Evolutionary conservation across 371 early-diverging fungal species (phyloP).

Genomic region (Mortierella sp.): DNA sequence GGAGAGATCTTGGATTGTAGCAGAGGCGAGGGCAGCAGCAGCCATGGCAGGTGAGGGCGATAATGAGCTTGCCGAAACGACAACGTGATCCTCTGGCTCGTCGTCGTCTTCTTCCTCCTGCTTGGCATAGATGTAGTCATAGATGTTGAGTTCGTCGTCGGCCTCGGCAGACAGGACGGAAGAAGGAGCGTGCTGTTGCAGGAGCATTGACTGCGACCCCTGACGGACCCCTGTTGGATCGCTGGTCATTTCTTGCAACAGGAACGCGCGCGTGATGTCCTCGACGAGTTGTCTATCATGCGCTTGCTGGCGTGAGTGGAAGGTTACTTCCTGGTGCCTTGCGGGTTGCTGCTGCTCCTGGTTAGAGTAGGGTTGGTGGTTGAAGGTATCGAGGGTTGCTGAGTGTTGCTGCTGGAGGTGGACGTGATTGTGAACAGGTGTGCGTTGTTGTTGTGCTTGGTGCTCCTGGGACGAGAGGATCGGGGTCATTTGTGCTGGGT

Average conservation of each 20-base stretch:
- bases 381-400: background rate
- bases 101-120: conserved; percentile 51
- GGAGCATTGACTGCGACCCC: conserved; percentile 13
- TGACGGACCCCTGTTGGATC: conserved; percentile 27
- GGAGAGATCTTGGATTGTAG: conserved; percentile 10
- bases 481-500: conserved; percentile 1
- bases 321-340: background rate
- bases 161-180: background rate
- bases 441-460: background rate
- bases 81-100: conserved; percentile 31
- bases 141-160: conserved; percentile 52
- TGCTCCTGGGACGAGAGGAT: background rate
- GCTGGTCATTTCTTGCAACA: conserved; percentile 31
- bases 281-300: conserved; percentile 29
- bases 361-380: background rate
- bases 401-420: conserved; percentile 16
- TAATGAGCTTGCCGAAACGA: conserved; percentile 14
- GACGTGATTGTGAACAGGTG: background rate
- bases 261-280: conserved; percentile 33
- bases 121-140: conserved; percentile 52
- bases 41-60: background rate
- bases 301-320: background rate
- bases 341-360: background rate
- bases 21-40: background rate
- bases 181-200: conserved; percentile 19